Base-by-base conservation (phyloP, 2,329 filamentous ascomycete species). In the Penicillium sp. region DNA sequence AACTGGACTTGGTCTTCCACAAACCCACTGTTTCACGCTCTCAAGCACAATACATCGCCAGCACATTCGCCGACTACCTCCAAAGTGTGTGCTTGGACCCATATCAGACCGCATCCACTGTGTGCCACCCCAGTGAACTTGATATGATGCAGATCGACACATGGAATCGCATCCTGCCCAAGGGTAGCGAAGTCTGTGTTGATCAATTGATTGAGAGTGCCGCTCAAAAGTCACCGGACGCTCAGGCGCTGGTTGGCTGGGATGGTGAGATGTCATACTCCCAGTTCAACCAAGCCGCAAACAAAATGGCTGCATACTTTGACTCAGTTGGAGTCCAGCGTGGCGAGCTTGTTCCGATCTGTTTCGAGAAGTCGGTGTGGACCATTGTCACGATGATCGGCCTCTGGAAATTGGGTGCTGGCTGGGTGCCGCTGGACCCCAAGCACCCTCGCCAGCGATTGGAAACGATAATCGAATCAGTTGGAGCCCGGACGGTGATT, bases 1-100 rank as follows among this genome's bases (percentile, higher is more conserved):
- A 46, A 18, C 21, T 58, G 46, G 41, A 39, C 31, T 46, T 58
- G 43, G 48, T 58, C n/a, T 58, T 49, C 38, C 45, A 55, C 45
- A 58, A 58, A 32, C 46, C 55, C 11, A 46, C 48, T 11, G 53
- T 55, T 24, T 58, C 55, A 14, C 48, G 45, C 21, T 38, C 52
- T 34, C 55, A 58, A 32, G 53, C 55, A 27, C 48, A 53, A 40
- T 58, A 55, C n/a, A 53, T 54, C 24, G 55, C 55, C 16, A 53
- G 39, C 21, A 53, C 55, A 36, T 55, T 58, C 16, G 48, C 55
- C 44, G 53, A 58, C 21, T 41, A 50, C 13, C 39, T 58, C 31
- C 48, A 58, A 31, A 50, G 43, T 41, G 45, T 58, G 10, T 58
- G 48, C 44, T 22, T 53, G 9, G 55, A 58, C 29, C 55, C 52